These are phyloP conservation scores for Scedosporium apiospermum DNA, from an alignment of 2,329 filamentous ascomycete genomes.

Conservation along the genomic window DNA sequence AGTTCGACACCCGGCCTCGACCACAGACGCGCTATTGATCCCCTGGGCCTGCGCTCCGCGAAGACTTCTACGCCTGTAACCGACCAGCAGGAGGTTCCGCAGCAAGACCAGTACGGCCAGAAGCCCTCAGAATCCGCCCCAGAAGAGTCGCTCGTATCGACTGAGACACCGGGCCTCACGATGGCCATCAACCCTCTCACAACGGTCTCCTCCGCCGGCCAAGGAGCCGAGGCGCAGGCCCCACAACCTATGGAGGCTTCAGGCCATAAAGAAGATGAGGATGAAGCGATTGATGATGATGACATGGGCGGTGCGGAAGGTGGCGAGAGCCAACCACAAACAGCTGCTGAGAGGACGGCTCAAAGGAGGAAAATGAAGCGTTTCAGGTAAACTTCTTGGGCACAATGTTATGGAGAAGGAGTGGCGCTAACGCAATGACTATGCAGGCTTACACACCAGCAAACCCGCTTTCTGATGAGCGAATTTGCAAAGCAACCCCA, in stretches of 20 bases:
- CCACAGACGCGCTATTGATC: constrained; percentile 23
- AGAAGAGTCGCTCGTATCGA: constrained; percentile 29
- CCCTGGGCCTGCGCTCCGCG: constrained; percentile 29
- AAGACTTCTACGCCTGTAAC: constrained; percentile 28
- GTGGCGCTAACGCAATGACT: neutral
- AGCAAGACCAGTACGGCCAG: constrained; percentile 17
- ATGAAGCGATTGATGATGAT: constrained; percentile 46
- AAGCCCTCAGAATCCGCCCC: constrained; percentile 25
- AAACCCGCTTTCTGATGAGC: constrained; percentile 96
- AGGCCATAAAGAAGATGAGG: constrained; percentile 35
- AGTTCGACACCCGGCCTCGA: neutral
- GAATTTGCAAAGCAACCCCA: constrained; percentile 94
- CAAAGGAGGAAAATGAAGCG: constrained; percentile 65
- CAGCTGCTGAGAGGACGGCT: constrained; percentile 46
- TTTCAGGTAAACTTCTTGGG: constrained; percentile 50
- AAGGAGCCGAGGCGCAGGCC: neutral
- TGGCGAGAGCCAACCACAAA: constrained; percentile 31
- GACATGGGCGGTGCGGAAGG: constrained; percentile 29
- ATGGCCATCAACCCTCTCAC: constrained; percentile 25
- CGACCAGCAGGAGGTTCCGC: constrained; percentile 20
- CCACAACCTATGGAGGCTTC: neutral
- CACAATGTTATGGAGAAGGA: neutral
- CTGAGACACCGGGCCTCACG: constrained; percentile 27
- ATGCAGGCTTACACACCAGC: constrained; percentile 78
- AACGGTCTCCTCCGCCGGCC: neutral